Base-by-base conservation (phyloP, 805 yeast species). In the Ogataea pignaliae region DNA sequence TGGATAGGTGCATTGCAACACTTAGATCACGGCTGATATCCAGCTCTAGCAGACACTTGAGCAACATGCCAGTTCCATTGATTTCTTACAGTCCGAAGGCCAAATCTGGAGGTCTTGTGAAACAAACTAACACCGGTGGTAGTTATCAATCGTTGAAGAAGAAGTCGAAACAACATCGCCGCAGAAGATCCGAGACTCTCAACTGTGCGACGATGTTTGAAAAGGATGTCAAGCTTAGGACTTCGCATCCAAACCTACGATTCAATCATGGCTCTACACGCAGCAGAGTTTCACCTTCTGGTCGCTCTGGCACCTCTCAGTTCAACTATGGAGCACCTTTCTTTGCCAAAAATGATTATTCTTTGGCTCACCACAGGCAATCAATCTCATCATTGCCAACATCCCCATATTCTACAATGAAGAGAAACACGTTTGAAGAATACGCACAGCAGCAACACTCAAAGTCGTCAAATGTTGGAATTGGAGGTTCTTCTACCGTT, bases 1-100 rank as follows among this genome's bases (percentile, higher is more conserved):
- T 91, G 34, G 98, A 91, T 62, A 76, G 75, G 46, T 85, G 93
- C 9, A 88, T 93, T 9, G 72, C 82, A n/a, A 58, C 64, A 9
- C 61, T 89, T 43, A 72, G 88, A 50, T 81, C 86, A 7, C 70
- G 84, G 48, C 67, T 83, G 26, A 76, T 84, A 15, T 66, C 72
- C 14, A 46, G 49, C 17, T 46, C 57, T 12, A 48, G 37, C 39
- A 36, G 50, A 17, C 42, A 45, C 15, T 39, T 53, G 17, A 39
- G 46, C 1, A 44, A 45, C 26, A 30, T 50, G 12, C 52, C 53
- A 1, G 46, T 53, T 14, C 43, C 53, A 7, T 45, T 53, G 17
- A 49, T 53, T 18, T 46, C 44, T n/a, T 21, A 35, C 17, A 39
- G 41, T 12, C 9, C 21, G 16, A 26, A n/a, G n/a, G 13, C 9